Evolutionary conservation across 1,284 basidiomycete species (phyloP).

Genomic region (Porogramme epimiltina): DNA sequence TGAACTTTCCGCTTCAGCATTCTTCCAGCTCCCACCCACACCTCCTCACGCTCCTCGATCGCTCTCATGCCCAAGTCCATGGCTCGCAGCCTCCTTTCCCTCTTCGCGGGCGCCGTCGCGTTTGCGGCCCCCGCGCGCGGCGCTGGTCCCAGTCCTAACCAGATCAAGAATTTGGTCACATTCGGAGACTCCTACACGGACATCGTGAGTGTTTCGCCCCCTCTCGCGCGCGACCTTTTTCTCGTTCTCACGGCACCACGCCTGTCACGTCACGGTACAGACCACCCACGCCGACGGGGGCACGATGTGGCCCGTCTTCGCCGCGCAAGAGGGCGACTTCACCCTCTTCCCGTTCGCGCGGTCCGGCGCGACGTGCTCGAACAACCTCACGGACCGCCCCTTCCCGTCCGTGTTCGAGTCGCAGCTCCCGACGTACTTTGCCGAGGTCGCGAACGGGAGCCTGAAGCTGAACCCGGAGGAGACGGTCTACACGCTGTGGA

Average conservation of each 20-base stretch:
- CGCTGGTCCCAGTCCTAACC: constrained; percentile 29
- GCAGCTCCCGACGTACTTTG: constrained; percentile 41
- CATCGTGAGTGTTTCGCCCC: constrained; percentile 33
- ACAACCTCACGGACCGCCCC: constrained; percentile 41
- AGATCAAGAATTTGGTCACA: constrained; percentile 45
- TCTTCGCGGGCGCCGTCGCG: background rate
- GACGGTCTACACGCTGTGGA: constrained; percentile 48
- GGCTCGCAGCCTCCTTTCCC: no score
- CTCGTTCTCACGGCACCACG: background rate
- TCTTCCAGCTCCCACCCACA: no score
- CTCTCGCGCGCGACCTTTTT: no score
- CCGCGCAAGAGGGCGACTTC: constrained; percentile 39
- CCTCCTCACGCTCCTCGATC: no score
- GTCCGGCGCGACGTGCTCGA: constrained; percentile 47
- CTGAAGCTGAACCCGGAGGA: constrained; percentile 30
- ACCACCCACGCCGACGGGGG: constrained; percentile 35
- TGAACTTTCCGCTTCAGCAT: no score
- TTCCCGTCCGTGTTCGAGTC: no score
- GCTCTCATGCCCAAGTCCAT: no score
- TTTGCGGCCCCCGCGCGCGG: constrained; percentile 16
- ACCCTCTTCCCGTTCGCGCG: constrained; percentile 43
- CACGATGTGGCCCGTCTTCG: constrained; percentile 46
- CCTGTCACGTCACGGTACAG: constrained; percentile 3
- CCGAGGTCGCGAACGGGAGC: constrained; percentile 30
- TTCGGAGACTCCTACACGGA: constrained; percentile 53